Conservation (phyloP, 208 protist genomes). For the Blechomonas ayalai region DNA sequence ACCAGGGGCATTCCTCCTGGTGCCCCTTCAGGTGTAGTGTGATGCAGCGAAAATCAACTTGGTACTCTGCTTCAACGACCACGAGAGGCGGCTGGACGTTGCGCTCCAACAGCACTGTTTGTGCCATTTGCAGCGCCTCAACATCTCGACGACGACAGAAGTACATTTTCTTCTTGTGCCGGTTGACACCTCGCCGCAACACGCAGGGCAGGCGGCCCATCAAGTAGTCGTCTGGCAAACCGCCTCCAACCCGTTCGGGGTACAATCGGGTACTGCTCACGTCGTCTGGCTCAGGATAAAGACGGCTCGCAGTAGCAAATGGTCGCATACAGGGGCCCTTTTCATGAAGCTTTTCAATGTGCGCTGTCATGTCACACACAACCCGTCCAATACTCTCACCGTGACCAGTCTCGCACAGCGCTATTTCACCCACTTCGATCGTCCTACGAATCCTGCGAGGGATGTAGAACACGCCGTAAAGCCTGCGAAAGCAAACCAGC, state of each 20-base stretch:
- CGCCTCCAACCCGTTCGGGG: slow-evolving; percentile 3
- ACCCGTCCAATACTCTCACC: slow-evolving; percentile 45
- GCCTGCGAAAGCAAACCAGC: slow-evolving; percentile 45
- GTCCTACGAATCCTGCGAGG: slow-evolving; percentile 19
- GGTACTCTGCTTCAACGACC: slow-evolving; percentile 51
- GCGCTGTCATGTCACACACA: slow-evolving; percentile 34
- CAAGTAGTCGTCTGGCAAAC: slow-evolving; percentile 12
- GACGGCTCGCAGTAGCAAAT: background rate
- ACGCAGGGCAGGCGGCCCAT: slow-evolving; percentile 54
- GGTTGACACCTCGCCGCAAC: slow-evolving; percentile 61
- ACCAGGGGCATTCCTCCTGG: slow-evolving; percentile 12
- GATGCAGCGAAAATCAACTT: slow-evolving; percentile 61
- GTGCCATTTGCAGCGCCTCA: slow-evolving; percentile 37
- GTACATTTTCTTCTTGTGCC: slow-evolving; percentile 71
- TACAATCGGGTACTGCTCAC: slow-evolving; percentile 5
- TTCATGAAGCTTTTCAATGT: slow-evolving; percentile 9
- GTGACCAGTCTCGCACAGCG: slow-evolving; percentile 39
- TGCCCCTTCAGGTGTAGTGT: slow-evolving; percentile 35
- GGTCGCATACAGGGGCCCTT: background rate
- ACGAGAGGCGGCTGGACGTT: slow-evolving; percentile 12
- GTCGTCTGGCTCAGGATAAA: slow-evolving; percentile 1
- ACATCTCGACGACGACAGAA: slow-evolving; percentile 51
- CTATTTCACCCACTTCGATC: slow-evolving; percentile 53
- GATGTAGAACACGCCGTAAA: slow-evolving; percentile 61
- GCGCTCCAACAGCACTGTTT: slow-evolving; percentile 29